A percentile compares a stretch with the other conserved stretches of the same genome.
Conservation (phyloP, 2,329 filamentous ascomycete species). For the Epichloe brachyelytri region DNA sequence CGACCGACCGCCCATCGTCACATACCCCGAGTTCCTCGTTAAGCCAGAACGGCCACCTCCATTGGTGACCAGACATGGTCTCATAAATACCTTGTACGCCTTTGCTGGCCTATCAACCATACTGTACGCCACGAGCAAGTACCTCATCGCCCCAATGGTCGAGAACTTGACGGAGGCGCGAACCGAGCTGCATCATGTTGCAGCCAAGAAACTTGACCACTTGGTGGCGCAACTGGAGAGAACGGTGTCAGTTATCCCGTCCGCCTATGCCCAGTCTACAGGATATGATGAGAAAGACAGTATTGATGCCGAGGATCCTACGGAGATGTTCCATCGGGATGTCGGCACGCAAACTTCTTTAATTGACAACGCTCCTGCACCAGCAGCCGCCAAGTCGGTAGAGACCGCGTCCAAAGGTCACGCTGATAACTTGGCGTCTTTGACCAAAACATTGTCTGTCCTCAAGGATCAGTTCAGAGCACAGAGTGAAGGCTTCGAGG, state of each 20-base stretch:
- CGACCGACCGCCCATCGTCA: conserved; percentile 49
- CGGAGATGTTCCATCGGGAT: conserved; percentile 71
- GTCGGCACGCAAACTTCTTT: conserved; percentile 63
- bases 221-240: conserved; percentile 39
- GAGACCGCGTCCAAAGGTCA: conserved; percentile 25
- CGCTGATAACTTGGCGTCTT: conserved; percentile 25
- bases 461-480: conserved; percentile 30
- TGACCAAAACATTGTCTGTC: conserved; percentile 30
- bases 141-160: conserved; percentile 51
- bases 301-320: conserved; percentile 48
- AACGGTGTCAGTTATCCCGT: conserved; percentile 49
- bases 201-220: conserved; percentile 30
- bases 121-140: conserved; percentile 59
- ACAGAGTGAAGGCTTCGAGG: conserved; percentile 35
- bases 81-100: conserved; percentile 47
- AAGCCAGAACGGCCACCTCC: conserved; percentile 43
- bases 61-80: conserved; percentile 45
- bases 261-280: conserved; percentile 8
- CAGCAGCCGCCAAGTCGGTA: conserved; percentile 5
- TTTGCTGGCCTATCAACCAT: conserved; percentile 45
- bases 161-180: conserved; percentile 38
- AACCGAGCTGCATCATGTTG: conserved; percentile 36
- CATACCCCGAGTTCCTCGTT: conserved; percentile 57
- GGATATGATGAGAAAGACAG: conserved; percentile 17
- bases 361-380: conserved; percentile 8